These are phyloP conservation scores for Trichomonas vaginalis DNA, from an alignment of 208 protist genomes.

Conservation along the genomic window DNA sequence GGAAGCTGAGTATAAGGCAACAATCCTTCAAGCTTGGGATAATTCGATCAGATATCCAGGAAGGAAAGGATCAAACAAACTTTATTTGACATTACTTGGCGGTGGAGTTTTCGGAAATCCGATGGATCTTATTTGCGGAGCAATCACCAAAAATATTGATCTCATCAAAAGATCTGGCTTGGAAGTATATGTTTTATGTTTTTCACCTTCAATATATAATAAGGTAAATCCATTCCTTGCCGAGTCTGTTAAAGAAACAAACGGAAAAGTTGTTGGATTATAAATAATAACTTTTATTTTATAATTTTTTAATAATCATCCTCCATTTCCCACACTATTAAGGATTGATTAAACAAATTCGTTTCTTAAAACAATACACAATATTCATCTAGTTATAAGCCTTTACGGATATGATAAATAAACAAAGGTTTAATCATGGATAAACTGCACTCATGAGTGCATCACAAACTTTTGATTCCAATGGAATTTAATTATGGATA, in stretches of 20 bases:
- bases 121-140: neutral
- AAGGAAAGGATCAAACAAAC: neutral
- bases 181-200: neutral
- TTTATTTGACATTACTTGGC: neutral
- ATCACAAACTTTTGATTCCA: no score
- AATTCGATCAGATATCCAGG: neutral
- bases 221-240: neutral
- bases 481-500: no score
- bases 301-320: neutral
- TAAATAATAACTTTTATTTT: neutral
- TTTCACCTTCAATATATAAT: neutral
- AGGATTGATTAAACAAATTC: no score
- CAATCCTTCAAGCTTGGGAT: no score
- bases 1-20: neutral
- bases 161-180: neutral
- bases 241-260: neutral
- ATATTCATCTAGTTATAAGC: no score
- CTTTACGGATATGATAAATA: no score
- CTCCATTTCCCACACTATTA: no score
- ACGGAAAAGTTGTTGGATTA: neutral
- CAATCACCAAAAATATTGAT: neutral
- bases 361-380: no score
- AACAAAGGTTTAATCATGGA: no score
- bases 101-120: neutral
- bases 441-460: no score